Base-by-base conservation (phyloP, 1,284 basidiomycete genomes). In the Sutorius eximius region DNA sequence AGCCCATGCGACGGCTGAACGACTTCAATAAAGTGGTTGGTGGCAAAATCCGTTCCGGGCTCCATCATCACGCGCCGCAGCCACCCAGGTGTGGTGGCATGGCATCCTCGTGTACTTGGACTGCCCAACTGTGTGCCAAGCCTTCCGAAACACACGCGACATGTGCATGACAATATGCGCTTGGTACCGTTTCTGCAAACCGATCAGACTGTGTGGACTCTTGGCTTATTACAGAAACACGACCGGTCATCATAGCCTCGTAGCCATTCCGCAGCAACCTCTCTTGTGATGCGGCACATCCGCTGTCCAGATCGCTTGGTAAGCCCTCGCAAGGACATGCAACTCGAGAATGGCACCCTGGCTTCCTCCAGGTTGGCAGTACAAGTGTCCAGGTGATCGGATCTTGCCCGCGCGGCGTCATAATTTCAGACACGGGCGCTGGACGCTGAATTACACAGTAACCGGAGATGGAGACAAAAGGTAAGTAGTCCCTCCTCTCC, bases 351-450 rank as follows among this genome's bases (percentile, higher is more conserved):
- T n/a, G n/a, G 36, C 16, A 11, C 24, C 8, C 15, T 38, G 13
- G 10, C 24, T 22, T 32, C 41, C 44, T 37, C 22, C 3, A 20
- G 27, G 24, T 27, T 5, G 24, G 16, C 24, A 30, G 5, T 27
- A 32, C 22, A n/a, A 44, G 24, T 33, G 18, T 33, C 52, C 27
- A 22, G 22, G 22, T 40, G 12, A 30, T 32, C 29, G 32, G 24
- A 27, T 38, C 44, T 58, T 61, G 56, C 36, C 29, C 10, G 10
- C 41, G 24, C n/a, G 24, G 41, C 41, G 24, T 24, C 40, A 15
- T 22, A 16, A 16, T 40, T 24, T 34, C 46, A 44, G 18, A 30
- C 18, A 4, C 8, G 22, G 3, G 15, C 41, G 15, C 9, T 36
- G 29, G 29, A 29, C 16, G 34, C 20, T 18, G 38, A 18, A 37